Evolutionary conservation across 352 stramenopile species (phyloP).

Genomic region (Phytophthora macrochlamydospora): DNA sequence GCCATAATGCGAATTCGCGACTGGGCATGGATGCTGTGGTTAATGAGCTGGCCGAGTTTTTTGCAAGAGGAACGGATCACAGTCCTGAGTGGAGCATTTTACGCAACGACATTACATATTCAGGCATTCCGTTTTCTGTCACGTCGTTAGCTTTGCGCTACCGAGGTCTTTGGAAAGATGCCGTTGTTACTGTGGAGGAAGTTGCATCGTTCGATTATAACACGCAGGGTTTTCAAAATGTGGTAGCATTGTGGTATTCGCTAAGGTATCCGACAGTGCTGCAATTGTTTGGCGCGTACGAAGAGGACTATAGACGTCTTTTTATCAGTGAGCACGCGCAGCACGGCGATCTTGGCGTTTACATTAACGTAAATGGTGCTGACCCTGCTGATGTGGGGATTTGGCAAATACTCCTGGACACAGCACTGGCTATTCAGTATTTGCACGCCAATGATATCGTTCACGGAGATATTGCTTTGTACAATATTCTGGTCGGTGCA

Average conservation of each 20-base stretch:
- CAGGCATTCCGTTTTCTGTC: background rate
- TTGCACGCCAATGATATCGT: conserved; percentile 1
- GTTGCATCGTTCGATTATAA: background rate
- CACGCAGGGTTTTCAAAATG: background rate
- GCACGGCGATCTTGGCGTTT: too few species aligned
- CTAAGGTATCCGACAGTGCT: conserved; percentile 8
- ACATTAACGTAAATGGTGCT: background rate
- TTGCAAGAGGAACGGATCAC: background rate
- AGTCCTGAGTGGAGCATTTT: background rate
- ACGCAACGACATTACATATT: background rate
- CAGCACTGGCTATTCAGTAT: conserved; percentile 8
- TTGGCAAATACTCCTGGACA: conserved; percentile 2
- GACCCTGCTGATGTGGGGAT: background rate
- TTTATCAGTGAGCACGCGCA: conserved; percentile 11
- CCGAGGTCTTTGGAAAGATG: conserved; percentile 3
- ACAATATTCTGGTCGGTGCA: conserved; percentile 6
- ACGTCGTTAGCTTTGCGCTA: background rate
- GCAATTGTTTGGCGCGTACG: conserved; percentile 4
- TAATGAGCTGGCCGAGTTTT: background rate
- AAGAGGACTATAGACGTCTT: background rate
- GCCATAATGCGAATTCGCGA: background rate
- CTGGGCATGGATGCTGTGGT: background rate
- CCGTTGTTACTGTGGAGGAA: background rate
- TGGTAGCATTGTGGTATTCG: conserved; percentile 8
- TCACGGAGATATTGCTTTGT: conserved; percentile 1